Percentiles rank a stretch among this genome's conserved stretches.
Conservation (phyloP, 257 asterid genomes). For the Solanum chiquidenum region DNA sequence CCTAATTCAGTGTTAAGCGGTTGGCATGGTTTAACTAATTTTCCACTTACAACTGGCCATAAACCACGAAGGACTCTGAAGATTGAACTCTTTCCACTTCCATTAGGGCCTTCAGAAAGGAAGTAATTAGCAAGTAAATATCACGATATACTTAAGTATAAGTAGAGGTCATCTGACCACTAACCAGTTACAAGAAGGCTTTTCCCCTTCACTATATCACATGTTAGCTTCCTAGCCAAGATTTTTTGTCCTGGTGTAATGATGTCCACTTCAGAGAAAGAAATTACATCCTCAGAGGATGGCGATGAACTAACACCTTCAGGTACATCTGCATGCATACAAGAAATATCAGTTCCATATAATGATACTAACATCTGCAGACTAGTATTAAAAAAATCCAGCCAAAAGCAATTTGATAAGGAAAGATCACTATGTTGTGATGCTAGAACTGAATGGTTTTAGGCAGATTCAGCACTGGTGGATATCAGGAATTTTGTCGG, state of each 20-base stretch:
- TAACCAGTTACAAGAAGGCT: slow-evolving; percentile 95
- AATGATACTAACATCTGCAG: background rate
- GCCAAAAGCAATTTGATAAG: background rate
- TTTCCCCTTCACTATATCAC: slow-evolving; percentile 73
- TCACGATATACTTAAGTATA: background rate
- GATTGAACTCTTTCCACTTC: slow-evolving; percentile 97
- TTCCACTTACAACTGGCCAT: slow-evolving; percentile 92
- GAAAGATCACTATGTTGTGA: background rate
- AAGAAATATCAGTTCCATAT: background rate
- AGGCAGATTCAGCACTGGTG: background rate
- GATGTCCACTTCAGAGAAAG: slow-evolving; percentile 81
- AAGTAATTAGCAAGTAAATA: background rate
- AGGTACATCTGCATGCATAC: slow-evolving; percentile 35
- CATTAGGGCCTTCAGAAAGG: slow-evolving; percentile 80
- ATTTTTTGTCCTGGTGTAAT: slow-evolving; percentile 79
- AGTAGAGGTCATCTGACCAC: slow-evolving; percentile 22
- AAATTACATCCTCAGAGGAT: slow-evolving; percentile 47
- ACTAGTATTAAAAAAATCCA: background rate
- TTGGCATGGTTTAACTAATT: slow-evolving; percentile 53
- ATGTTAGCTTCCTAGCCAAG: slow-evolving; percentile 73
- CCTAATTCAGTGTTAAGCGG: slow-evolving; percentile 33
- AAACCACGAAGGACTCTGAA: slow-evolving; percentile 95
- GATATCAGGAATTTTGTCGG: background rate
- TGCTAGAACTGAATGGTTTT: background rate
- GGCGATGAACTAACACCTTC: slow-evolving; percentile 19